Conservation (phyloP, 768 basidiomycete species). For the Mycena chlorophos region DNA sequence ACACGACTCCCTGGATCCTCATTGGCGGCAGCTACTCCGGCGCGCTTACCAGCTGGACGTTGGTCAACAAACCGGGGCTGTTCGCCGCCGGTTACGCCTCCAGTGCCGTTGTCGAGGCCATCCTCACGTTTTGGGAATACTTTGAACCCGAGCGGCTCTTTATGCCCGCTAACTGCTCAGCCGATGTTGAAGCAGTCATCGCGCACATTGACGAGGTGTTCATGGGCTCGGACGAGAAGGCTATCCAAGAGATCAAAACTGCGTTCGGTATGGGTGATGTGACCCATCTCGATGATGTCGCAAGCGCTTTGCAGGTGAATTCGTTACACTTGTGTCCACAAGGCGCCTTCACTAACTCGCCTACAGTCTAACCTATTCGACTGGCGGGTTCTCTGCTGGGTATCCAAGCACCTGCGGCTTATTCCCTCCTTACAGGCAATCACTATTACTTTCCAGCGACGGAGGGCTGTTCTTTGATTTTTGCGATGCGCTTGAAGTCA, state of each 20-base stretch:
- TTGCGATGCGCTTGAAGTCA: slow-evolving; percentile 69
- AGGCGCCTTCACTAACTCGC: too few relatives aligned
- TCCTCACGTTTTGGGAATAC: slow-evolving; percentile 68
- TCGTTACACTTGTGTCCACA: slow-evolving; percentile 71
- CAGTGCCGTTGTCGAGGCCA: slow-evolving; percentile 66
- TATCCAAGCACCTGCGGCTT: too few relatives aligned
- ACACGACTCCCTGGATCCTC: slow-evolving; percentile 50
- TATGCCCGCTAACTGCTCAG: slow-evolving; percentile 74
- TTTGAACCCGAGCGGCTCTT: slow-evolving; percentile 68
- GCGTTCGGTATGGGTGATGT: slow-evolving; percentile 58
- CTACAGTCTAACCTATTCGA: too few relatives aligned
- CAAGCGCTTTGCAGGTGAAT: slow-evolving; percentile 56
- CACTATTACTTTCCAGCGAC: slow-evolving; percentile 51
- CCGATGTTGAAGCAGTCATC: slow-evolving; percentile 67
- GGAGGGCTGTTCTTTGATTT: slow-evolving; percentile 54
- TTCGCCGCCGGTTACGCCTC: slow-evolving; percentile 70
- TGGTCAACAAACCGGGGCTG: slow-evolving; percentile 65
- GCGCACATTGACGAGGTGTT: slow-evolving; percentile 59
- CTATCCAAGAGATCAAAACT: slow-evolving; percentile 56
- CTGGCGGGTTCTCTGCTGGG: too few relatives aligned
- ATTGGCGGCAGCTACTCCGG: slow-evolving; percentile 54
- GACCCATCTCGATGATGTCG: slow-evolving; percentile 66
- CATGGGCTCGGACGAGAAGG: slow-evolving; percentile 39
- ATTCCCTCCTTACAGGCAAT: too few relatives aligned
- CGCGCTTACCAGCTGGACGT: slow-evolving; percentile 60